Conservation (phyloP, 1,284 basidiomycete genomes). For the Leccinum solheimii region DNA sequence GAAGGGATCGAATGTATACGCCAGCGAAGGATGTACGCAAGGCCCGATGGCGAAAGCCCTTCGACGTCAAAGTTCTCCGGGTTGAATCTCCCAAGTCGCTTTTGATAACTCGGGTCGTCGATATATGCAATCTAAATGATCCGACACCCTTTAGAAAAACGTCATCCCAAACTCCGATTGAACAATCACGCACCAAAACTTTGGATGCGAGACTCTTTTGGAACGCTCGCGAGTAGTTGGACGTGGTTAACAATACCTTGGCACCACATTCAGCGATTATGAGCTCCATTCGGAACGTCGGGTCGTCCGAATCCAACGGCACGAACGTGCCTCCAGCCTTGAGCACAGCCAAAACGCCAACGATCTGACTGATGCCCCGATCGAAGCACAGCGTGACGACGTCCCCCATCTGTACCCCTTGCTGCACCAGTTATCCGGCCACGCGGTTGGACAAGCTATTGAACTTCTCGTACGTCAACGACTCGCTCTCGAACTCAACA, state of each 20-base stretch:
- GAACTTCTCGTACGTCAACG: constrained; percentile 29
- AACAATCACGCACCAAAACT: constrained; percentile 20
- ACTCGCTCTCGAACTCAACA: constrained; percentile 29
- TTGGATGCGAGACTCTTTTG: constrained; percentile 25
- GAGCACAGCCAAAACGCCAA: constrained; percentile 34
- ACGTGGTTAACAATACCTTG: constrained; percentile 29
- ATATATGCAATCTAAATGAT: constrained; percentile 27
- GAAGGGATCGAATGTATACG: constrained; percentile 36
- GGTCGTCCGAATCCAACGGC: constrained; percentile 36
- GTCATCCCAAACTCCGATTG: background rate
- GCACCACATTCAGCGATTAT: constrained; percentile 32
- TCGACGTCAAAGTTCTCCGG: constrained; percentile 23
- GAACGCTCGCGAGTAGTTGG: constrained; percentile 24
- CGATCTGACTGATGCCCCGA: constrained; percentile 30
- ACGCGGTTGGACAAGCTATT: constrained; percentile 29
- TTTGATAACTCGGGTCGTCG: constrained; percentile 29
- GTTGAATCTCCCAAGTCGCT: constrained; percentile 16
- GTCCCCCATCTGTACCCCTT: constrained; percentile 28
- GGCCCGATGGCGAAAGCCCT: constrained; percentile 24
- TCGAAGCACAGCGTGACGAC: constrained; percentile 33
- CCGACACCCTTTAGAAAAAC: constrained; percentile 1
- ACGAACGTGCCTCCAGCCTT: constrained; percentile 36
- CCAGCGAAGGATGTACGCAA: constrained; percentile 33
- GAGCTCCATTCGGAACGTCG: constrained; percentile 32
- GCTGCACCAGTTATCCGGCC: constrained; percentile 26